Percentiles rank a stretch among this genome's conserved stretches.
Conservation (phyloP, 345 rosid genomes). For the Turnera subulata region DNA sequence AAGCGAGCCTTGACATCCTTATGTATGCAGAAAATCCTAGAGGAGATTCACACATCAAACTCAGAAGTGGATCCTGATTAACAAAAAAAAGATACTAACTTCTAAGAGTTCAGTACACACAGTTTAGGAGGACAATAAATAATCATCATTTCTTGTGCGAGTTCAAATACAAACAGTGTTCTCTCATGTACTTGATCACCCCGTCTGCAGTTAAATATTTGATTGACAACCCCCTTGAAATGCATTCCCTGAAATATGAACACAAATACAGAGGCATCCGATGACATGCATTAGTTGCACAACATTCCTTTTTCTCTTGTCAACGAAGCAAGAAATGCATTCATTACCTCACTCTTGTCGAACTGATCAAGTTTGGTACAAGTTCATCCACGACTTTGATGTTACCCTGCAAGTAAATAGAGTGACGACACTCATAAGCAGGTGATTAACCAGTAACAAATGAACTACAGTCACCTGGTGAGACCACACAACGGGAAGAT, state of each 20-base stretch:
- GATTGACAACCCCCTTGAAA: slow-evolving; percentile 63
- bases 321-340: not conserved
- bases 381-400: slow-evolving; percentile 56
- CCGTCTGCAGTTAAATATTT: slow-evolving; percentile 71
- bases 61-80: too few relatives aligned
- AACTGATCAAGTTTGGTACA: slow-evolving; percentile 82
- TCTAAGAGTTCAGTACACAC: too few relatives aligned
- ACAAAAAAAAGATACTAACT: too few relatives aligned
- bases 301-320: not conserved
- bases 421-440: not conserved
- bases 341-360: slow-evolving; percentile 66
- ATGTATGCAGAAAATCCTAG: too few relatives aligned
- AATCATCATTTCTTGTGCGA: slow-evolving; percentile 1
- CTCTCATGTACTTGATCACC: slow-evolving; percentile 55
- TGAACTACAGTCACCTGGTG: not conserved
- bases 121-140: not conserved
- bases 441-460: not conserved
- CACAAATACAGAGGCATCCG: not conserved
- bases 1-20: too few relatives aligned
- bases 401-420: slow-evolving; percentile 43
- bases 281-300: not conserved
- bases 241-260: slow-evolving; percentile 59
- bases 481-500: not conserved
- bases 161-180: slow-evolving; percentile 41
- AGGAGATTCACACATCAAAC: too few relatives aligned